These are phyloP conservation scores for Scheffersomyces ergatensis DNA, from an alignment of 805 yeast species.

Conservation along the genomic window DNA sequence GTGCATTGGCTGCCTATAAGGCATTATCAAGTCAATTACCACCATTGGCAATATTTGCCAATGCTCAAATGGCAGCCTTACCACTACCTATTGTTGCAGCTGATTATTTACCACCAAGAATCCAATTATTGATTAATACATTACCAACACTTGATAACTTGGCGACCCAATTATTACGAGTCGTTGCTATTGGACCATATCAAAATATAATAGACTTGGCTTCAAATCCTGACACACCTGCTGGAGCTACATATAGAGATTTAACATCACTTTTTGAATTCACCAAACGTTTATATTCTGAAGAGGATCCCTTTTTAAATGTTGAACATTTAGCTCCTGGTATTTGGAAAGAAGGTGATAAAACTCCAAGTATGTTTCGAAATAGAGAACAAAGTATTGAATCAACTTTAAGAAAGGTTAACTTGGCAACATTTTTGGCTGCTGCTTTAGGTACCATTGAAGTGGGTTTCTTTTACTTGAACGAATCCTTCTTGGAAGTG, in stretches of 20 bases:
- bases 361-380: conserved; percentile 55
- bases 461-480: conserved; percentile 82
- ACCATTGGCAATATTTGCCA: conserved; percentile 27
- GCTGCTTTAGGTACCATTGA: conserved; percentile 83
- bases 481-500: conserved; percentile 80
- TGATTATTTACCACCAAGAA: conserved; percentile 53
- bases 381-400: conserved; percentile 61
- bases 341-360: conserved; percentile 61
- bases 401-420: conserved; percentile 75
- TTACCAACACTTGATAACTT: conserved; percentile 78
- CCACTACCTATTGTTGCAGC: conserved; percentile 61
- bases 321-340: conserved; percentile 72
- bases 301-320: conserved; percentile 68
- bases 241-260: conserved; percentile 65
- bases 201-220: conserved; percentile 73
- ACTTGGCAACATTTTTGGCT: conserved; percentile 83
- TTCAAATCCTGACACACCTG: conserved; percentile 60
- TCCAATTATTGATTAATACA: conserved; percentile 63
- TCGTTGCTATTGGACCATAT: conserved; percentile 71
- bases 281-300: conserved; percentile 66
- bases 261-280: conserved; percentile 76
- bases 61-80: conserved; percentile 58
- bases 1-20: conserved; percentile 41
- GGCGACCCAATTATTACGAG: conserved; percentile 73
- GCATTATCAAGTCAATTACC: conserved; percentile 40